phyloP scores from a whole-genome alignment of 2,329 filamentous ascomycete species.

The Aspergillus tubingensis region DNA sequence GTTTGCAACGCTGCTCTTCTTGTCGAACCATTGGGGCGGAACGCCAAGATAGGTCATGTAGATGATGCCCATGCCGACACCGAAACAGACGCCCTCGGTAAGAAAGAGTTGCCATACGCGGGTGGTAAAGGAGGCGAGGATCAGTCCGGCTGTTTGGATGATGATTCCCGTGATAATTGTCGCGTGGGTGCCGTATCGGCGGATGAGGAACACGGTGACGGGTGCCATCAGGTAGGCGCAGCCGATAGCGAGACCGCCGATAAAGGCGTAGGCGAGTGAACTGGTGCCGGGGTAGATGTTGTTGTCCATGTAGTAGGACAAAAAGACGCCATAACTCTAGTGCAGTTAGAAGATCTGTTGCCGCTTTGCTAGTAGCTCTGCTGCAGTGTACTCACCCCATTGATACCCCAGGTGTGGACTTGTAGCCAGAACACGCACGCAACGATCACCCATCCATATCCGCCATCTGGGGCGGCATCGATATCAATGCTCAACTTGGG shows the following conservation, averaged over 20 bases:
- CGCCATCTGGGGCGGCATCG: constrained; percentile 2
- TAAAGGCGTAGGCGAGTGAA: constrained; percentile 5
- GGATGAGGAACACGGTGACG: background rate
- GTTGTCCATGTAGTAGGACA: constrained; percentile 10
- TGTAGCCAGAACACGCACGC: constrained; percentile 7
- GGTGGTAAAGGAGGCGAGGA: constrained; percentile 41
- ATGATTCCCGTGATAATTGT: constrained; percentile 27
- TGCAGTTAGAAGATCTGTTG: background rate
- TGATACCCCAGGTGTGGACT: constrained; percentile 8
- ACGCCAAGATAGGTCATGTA: constrained; percentile 43
- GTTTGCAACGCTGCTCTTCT: constrained; percentile 42
- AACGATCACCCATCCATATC: constrained; percentile 6
- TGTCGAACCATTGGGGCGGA: constrained; percentile 47
- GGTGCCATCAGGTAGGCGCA: constrained; percentile 9
- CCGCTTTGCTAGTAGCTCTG: background rate
- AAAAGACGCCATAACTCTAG: constrained; percentile 9
- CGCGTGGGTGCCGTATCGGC: background rate
- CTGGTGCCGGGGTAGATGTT: background rate
- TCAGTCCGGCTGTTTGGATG: constrained; percentile 37
- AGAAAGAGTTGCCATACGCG: constrained; percentile 46
- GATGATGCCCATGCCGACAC: constrained; percentile 44
- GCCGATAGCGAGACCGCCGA: constrained; percentile 10
- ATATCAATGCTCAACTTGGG: background rate
- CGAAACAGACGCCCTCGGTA: constrained; percentile 44
- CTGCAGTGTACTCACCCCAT: background rate